Conservation (phyloP, 2,329 filamentous ascomycete species). For the Thelonectria olida region DNA sequence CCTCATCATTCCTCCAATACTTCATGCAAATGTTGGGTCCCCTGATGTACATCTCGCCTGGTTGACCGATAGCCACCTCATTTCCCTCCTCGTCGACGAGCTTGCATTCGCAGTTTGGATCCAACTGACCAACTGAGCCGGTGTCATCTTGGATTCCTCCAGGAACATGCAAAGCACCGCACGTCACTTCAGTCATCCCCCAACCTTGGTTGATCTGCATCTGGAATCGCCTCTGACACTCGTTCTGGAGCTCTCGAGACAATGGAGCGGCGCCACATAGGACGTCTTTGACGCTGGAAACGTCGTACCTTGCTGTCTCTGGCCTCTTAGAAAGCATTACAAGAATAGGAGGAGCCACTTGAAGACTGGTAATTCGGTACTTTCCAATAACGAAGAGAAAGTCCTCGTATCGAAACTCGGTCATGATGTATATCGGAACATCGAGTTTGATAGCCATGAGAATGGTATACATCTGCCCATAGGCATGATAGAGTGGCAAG, state of each 20-base stretch:
- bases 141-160: slow-evolving; percentile 47
- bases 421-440: slow-evolving; percentile 65
- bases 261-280: slow-evolving; percentile 64
- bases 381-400: slow-evolving; percentile 61
- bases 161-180: slow-evolving; percentile 53
- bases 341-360: slow-evolving; percentile 66
- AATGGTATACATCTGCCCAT: slow-evolving; percentile 63
- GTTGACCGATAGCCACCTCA: slow-evolving; percentile 56
- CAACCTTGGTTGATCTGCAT: slow-evolving; percentile 61
- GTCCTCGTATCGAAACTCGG: slow-evolving; percentile 62
- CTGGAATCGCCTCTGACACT: slow-evolving; percentile 54
- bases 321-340: slow-evolving; percentile 69
- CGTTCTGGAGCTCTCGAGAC: slow-evolving; percentile 51
- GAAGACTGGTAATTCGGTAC: slow-evolving; percentile 62
- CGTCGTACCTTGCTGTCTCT: slow-evolving; percentile 59
- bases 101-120: slow-evolving; percentile 63
- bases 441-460: slow-evolving; percentile 54
- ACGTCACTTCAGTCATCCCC: slow-evolving; percentile 68
- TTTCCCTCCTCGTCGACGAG: slow-evolving; percentile 63
- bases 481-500: slow-evolving; percentile 73
- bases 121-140: slow-evolving; percentile 61
- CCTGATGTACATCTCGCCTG: slow-evolving; percentile 63
- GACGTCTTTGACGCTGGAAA: slow-evolving; percentile 58
- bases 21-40: slow-evolving; percentile 67
- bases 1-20: slow-evolving; percentile 66